These are phyloP conservation scores for Calocybe gangraenosa DNA, from an alignment of 768 basidiomycete species.

Conservation along the genomic window DNA sequence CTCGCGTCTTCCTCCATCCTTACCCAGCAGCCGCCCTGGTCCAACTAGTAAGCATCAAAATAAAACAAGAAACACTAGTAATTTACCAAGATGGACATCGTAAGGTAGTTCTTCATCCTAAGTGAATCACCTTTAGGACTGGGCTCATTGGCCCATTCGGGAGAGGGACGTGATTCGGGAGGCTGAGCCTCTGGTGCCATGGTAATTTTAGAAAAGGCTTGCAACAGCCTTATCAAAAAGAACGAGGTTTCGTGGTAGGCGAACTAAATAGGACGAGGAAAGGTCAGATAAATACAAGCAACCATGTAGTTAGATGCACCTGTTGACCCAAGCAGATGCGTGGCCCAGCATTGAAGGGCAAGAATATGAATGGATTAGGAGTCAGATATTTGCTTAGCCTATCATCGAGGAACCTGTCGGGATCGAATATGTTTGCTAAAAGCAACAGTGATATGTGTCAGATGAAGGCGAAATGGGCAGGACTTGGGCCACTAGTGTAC, in stretches of 20 bases:
- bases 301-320: no score
- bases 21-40: conserved; percentile 29
- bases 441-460: no score
- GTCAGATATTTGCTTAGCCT: conserved; percentile 31
- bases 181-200: conserved; percentile 39
- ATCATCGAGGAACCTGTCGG: neutral
- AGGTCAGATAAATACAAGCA: no score
- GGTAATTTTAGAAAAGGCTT: conserved; percentile 33
- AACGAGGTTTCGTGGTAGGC: conserved; percentile 53
- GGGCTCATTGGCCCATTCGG: conserved; percentile 32
- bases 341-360: conserved; percentile 67
- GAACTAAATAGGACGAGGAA: conserved; percentile 30
- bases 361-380: conserved; percentile 64
- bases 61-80: neutral
- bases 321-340: conserved; percentile 57
- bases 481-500: neutral
- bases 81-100: conserved; percentile 12
- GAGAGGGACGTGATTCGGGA: conserved; percentile 33
- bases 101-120: conserved; percentile 12
- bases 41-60: neutral
- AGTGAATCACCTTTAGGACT: conserved; percentile 27
- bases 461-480: no score
- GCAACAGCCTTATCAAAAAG: conserved; percentile 44
- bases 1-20: conserved; percentile 20
- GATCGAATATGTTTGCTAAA: neutral